Evolutionary conservation across 1,284 basidiomycete species (phyloP), one percentile per base, ranked within the genome.

Genomic region (Bjerkandera adusta): DNA sequence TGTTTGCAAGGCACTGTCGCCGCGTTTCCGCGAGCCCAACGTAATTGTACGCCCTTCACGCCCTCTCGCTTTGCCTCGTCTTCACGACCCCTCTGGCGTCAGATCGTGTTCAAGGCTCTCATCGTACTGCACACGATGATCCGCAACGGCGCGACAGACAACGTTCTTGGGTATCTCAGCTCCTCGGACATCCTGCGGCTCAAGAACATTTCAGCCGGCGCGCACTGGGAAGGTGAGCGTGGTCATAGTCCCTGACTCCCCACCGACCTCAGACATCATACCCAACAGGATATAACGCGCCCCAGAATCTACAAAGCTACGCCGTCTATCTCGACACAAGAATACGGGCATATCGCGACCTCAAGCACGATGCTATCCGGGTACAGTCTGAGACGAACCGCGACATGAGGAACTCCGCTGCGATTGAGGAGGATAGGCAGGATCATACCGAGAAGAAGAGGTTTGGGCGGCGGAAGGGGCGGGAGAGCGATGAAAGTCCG

Each of bases 81-180:
- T n/a, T 21, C 16, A 46, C 36, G 43, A 49, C 20, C 11, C 33
- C 37, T n/a, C 16, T 32, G 12, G 8, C 49, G 21, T 41, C 39
- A 95, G 92, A 79, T 97, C 56, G 94, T 93, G 13, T 97, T 98
- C 83, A 99, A 99, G 63, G 91, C 94, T 0, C 75, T 99, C 57
- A 85, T 99, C 59, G 91, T 97, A 5, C 72, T 98, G 16, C 96
- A 99, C 65, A 93, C 87, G 25, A 90, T 99, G 85, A 90, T 99
- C 61, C 83, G 95, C 24, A 92, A 92, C 51, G 95, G 94, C 13
- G 80, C 90, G 11, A 94, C 95, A 12, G 93, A 97, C 70, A 89
- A 92, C 57, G 83, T 98, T 5, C 80, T 98, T 26, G 75, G 79
- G 10, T 87, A 92, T 62, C 77, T 97, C 15, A 85, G 90, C 4